Percentiles rank a stretch among this genome's conserved stretches.
phyloP scores from a whole-genome alignment of 441 rosid genomes.

The Euphorbia corollata region DNA sequence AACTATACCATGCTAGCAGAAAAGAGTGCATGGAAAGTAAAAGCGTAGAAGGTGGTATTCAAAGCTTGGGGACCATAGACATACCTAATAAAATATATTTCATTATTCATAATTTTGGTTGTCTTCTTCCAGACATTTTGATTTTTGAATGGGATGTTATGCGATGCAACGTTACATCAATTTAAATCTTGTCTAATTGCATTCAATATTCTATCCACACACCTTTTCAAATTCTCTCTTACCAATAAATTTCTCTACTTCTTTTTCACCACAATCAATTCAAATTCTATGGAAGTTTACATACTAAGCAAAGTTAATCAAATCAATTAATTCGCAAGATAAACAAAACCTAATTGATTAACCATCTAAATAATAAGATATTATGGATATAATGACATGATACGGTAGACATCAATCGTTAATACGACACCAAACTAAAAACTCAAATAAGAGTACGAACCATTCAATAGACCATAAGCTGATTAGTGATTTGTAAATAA shows the following conservation, averaged over 20 bases:
- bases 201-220: constrained; percentile 7
- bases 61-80: background rate
- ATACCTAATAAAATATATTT: background rate
- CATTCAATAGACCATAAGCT: too few relatives aligned
- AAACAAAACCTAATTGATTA: too few relatives aligned
- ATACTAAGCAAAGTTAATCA: background rate
- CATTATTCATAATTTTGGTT: background rate
- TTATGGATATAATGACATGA: too few relatives aligned
- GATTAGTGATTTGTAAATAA: too few relatives aligned
- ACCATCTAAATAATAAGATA: too few relatives aligned
- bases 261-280: background rate
- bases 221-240: background rate
- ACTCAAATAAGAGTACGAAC: too few relatives aligned
- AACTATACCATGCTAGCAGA: too few relatives aligned
- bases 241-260: background rate
- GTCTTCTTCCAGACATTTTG: background rate
- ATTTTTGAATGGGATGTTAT: background rate
- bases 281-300: background rate
- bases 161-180: background rate
- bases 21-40: too few relatives aligned
- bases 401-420: too few relatives aligned
- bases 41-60: background rate
- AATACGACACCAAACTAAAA: too few relatives aligned
- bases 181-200: background rate
- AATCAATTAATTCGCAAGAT: too few relatives aligned